Evolutionary conservation across 2,329 filamentous ascomycete species (phyloP).

Genomic region (Fusarium floridanum): DNA sequence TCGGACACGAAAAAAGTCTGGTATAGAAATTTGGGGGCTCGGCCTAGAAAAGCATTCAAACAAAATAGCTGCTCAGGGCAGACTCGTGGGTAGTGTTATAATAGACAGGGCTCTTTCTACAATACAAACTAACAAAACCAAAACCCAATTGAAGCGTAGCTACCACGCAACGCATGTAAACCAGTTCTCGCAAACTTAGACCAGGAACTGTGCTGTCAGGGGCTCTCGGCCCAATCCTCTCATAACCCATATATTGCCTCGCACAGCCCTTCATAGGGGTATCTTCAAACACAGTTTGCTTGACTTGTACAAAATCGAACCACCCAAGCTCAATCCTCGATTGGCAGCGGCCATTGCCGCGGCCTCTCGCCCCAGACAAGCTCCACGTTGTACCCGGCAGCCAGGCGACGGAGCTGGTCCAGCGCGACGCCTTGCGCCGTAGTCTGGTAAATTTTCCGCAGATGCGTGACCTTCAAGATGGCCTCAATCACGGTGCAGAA

Average conservation of each 20-base stretch:
- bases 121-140: neutral
- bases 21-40: slow-evolving; percentile 7
- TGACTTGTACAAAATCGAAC: neutral
- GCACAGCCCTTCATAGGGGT: neutral
- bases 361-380: slow-evolving; percentile 49
- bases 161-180: neutral
- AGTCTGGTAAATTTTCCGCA: slow-evolving; percentile 52
- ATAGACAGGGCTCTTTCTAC: neutral
- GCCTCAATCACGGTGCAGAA: slow-evolving; percentile 48
- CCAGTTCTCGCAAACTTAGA: neutral
- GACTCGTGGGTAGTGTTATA: neutral
- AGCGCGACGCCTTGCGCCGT: slow-evolving; percentile 48
- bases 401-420: slow-evolving; percentile 47
- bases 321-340: slow-evolving; percentile 29
- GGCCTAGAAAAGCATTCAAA: neutral
- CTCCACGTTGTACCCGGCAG: slow-evolving; percentile 43
- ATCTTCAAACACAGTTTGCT: neutral
- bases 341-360: slow-evolving; percentile 49
- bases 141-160: neutral
- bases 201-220: neutral
- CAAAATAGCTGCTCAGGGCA: neutral
- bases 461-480: slow-evolving; percentile 48
- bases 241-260: neutral
- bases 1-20: slow-evolving; percentile 10
- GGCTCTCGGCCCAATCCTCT: neutral